phyloP scores from a whole-genome alignment of 2,329 filamentous ascomycete genomes.

The Trichoderma guizhouense region DNA sequence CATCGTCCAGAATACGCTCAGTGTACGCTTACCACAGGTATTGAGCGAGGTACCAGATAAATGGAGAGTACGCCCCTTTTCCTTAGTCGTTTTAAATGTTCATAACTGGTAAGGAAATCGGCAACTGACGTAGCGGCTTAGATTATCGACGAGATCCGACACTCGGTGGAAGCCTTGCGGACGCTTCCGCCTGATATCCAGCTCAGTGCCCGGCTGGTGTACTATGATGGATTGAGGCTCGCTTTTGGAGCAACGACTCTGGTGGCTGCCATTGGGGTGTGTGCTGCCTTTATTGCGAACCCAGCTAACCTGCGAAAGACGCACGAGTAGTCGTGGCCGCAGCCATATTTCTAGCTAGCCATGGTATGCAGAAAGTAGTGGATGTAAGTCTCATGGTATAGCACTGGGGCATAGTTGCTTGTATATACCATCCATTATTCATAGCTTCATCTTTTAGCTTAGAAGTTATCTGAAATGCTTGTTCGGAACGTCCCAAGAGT shows the following conservation, averaged over 20 bases:
- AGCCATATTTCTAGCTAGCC: background rate
- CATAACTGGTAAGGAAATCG: background rate
- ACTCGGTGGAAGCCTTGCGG: conserved; percentile 53
- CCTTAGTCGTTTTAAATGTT: background rate
- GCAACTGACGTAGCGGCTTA: conserved; percentile 31
- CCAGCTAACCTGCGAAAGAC: conserved; percentile 32
- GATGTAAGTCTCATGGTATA: background rate
- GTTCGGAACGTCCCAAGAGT: rapidly evolving
- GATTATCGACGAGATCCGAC: conserved; percentile 60
- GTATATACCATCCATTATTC: background rate
- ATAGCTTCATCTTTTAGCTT: background rate
- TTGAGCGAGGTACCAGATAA: conserved; percentile 55
- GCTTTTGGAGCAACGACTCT: conserved; percentile 54
- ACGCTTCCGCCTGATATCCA: conserved; percentile 55
- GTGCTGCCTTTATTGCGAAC: conserved; percentile 31
- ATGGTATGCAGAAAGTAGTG: background rate
- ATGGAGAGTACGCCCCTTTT: conserved; percentile 47
- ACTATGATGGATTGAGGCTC: conserved; percentile 56
- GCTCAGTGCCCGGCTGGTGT: conserved; percentile 53
- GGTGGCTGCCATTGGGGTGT: conserved; percentile 46
- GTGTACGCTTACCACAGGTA: conserved; percentile 49
- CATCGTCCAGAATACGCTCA: conserved; percentile 61
- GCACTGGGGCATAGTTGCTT: background rate
- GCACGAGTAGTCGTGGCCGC: conserved; percentile 9
- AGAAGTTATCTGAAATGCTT: background rate